These are phyloP conservation scores for Alnus rubra DNA, from an alignment of 306 rosid species.

Conservation along the genomic window DNA sequence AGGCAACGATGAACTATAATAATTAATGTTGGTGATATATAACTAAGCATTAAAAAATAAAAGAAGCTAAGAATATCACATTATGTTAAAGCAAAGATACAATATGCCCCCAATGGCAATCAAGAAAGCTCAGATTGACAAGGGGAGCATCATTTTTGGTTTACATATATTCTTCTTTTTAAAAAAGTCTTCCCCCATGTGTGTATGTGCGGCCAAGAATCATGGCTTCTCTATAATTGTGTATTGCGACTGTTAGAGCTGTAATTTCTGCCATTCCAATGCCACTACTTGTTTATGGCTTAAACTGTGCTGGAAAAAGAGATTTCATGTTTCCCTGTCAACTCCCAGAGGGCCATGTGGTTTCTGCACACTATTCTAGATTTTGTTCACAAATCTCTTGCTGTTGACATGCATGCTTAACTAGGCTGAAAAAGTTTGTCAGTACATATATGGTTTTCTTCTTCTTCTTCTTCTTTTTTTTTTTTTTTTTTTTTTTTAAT, in stretches of 20 bases:
- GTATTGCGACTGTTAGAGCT: constrained; percentile 19
- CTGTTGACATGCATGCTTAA: neutral
- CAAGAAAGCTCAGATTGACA: constrained; percentile 27
- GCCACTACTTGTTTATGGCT: constrained; percentile 40
- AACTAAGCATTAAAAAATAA: constrained; percentile 22
- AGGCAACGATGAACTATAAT: constrained; percentile 31
- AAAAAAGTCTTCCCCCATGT: constrained; percentile 26
- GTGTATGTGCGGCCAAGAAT: constrained; percentile 57
- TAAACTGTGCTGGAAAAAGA: constrained; percentile 31
- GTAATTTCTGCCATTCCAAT: constrained; percentile 46
- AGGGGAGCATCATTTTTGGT: constrained; percentile 42
- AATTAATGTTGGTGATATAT: constrained; percentile 30
- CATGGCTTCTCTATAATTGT: constrained; percentile 50
- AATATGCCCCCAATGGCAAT: constrained; percentile 16
- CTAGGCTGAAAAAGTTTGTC: neutral
- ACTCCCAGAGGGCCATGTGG: constrained; percentile 50
- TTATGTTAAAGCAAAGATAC: neutral
- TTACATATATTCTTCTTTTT: constrained; percentile 28
- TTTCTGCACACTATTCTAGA: constrained; percentile 27
- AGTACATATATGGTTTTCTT: too few species aligned
- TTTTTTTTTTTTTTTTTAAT: too few species aligned
- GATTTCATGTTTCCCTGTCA: constrained; percentile 43
- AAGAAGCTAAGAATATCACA: constrained; percentile 33
- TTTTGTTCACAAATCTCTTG: constrained; percentile 19
- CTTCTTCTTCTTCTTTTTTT: too few species aligned